phyloP scores from a whole-genome alignment of 148 eudicot genomes.

The Amaranthus palmeri region DNA sequence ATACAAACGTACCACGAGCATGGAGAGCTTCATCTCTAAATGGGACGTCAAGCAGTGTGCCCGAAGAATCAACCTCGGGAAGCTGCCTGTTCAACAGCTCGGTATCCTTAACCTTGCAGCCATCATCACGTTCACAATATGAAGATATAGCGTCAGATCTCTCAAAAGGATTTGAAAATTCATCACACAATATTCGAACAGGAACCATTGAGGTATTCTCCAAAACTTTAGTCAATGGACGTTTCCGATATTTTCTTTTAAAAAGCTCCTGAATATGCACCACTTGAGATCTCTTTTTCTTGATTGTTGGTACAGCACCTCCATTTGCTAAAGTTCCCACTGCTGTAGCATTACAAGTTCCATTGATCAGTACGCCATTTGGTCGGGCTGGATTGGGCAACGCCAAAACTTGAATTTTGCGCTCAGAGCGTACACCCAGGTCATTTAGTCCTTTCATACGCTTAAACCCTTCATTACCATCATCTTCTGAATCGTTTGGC shows the following conservation, averaged over 20 bases:
- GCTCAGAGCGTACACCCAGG: conserved; percentile 40
- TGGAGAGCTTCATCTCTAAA: conserved; percentile 42
- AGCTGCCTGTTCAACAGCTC: conserved; percentile 30
- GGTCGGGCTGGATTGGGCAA: conserved; percentile 24
- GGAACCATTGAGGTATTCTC: conserved; percentile 68
- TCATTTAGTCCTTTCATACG: conserved; percentile 91
- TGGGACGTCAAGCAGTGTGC: conserved; percentile 61
- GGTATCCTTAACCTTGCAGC: conserved; percentile 33
- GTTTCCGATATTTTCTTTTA: conserved; percentile 59
- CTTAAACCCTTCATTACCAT: conserved; percentile 70
- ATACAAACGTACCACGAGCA: conserved; percentile 44
- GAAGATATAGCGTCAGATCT: conserved; percentile 49
- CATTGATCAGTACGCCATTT: conserved; percentile 10
- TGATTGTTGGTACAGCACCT: conserved; percentile 37
- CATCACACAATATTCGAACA: conserved; percentile 62
- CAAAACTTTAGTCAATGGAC: conserved; percentile 63
- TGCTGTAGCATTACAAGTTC: conserved; percentile 3
- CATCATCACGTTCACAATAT: conserved; percentile 42
- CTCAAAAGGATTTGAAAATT: conserved; percentile 39
- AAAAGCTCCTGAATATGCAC: conserved; percentile 55
- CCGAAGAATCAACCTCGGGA: conserved; percentile 34
- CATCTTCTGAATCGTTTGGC: conserved; percentile 89
- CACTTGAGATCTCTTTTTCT: conserved; percentile 60
- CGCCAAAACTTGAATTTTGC: conserved; percentile 21
- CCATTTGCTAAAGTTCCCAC: conserved; percentile 27